phyloP scores from a whole-genome alignment of 1,284 basidiomycete genomes.

The Tilletia walkeri region DNA sequence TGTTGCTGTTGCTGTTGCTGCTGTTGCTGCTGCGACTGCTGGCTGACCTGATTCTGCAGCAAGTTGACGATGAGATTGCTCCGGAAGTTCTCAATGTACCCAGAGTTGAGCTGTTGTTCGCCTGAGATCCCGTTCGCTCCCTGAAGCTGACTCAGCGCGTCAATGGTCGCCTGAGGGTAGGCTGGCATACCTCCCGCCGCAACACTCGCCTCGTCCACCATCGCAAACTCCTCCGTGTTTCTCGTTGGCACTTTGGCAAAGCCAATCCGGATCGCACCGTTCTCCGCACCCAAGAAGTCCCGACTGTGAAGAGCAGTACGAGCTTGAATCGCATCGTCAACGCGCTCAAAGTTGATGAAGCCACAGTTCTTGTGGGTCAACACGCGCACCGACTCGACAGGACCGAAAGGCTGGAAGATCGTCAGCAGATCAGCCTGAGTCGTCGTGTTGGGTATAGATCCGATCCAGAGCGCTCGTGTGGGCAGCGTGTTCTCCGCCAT shows the following conservation, averaged over 20 bases:
- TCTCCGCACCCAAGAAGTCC: conserved; percentile 89
- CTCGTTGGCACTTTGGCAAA: conserved; percentile 81
- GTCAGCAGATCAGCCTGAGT: conserved; percentile 65
- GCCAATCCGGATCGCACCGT: conserved; percentile 91
- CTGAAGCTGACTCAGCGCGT: conserved; percentile 33
- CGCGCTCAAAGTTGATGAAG: conserved; percentile 91
- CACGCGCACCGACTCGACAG: conserved; percentile 92
- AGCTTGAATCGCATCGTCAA: conserved; percentile 92
- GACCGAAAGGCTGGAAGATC: conserved; percentile 88
- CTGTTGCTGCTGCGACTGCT: conserved; percentile 1
- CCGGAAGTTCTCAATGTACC: conserved; percentile 87
- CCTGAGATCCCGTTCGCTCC: conserved; percentile 83
- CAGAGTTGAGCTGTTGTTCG: conserved; percentile 85
- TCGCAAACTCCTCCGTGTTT: conserved; percentile 23
- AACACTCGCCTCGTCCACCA: conserved; percentile 18
- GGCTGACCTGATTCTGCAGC: conserved; percentile 61
- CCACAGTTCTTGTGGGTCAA: conserved; percentile 96
- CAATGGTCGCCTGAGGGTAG: conserved; percentile 29
- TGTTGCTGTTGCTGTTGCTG: not conserved
- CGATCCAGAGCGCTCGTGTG: conserved; percentile 47
- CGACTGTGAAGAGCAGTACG: conserved; percentile 90
- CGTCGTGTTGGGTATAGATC: conserved; percentile 40
- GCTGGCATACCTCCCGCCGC: not conserved
- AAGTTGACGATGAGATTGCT: conserved; percentile 85
- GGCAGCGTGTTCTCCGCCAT: conserved; percentile 27